Evolutionary conservation across 2,329 filamentous ascomycete species (phyloP), one percentile per base, ranked within the genome.

Genomic region (Rhinocladiella similis): DNA sequence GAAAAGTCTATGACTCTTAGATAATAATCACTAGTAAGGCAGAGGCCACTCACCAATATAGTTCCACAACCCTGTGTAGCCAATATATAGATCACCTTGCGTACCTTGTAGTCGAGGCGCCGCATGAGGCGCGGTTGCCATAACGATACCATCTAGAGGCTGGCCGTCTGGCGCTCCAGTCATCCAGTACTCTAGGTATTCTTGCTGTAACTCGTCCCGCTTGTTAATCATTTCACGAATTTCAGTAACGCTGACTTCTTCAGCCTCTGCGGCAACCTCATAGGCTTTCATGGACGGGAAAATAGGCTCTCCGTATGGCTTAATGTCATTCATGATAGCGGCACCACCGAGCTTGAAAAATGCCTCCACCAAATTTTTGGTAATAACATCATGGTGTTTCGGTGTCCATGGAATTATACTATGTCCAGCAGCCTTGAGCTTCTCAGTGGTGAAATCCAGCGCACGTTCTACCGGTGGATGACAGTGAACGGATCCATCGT

Each of bases 391-490:
- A 13, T 43, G 22, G 22, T 7, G 3, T 7, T 25, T 7, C 7
- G 22, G 22, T 25, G 22, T 3, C 22, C 22, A 25, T 4, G 4
- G 4, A 25, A 25, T 7, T 25, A 73, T 67, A 58, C 71, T 69
- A 57, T 75, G 72, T 13, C 72, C 72, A 14, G 70, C 67, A 38
- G 64, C 66, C 57, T 68, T 67, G 4, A 74, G 63, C 1, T 69
- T 68, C 45, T 63, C 63, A 46, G 66, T 68, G 3, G 69, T 70
- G 27, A 67, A 66, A 13, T 60, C 64, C 18, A 74, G 58, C 29
- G 68, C 72, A 7, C 73, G 65, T 47, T 67, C 62, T 20, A 75
- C 67, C 1, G 73, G 73, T 1, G 73, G 74, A 29, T 75, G 70
- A 18, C 71, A 69, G 20, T 63, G 67, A 13, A 71, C 66, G 9